Evolutionary conservation across 768 basidiomycete species (phyloP), one percentile per base, ranked within the genome.

Genomic region (Rubroboletus pulcherrimus): DNA sequence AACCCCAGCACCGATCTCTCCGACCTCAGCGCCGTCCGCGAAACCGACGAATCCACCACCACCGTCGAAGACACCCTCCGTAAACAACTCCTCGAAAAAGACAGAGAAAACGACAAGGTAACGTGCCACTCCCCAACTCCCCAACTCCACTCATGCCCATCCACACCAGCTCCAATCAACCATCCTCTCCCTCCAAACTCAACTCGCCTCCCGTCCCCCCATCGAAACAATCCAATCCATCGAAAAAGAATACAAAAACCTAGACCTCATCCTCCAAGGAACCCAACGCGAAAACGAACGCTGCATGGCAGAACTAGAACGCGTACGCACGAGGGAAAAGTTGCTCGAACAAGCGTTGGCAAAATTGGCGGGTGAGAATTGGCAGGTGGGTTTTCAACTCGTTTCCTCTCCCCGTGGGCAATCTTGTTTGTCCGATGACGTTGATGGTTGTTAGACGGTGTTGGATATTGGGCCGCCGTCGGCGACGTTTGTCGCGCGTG

Each of bases 251-350:
- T 84, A 85, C 63, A 83, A 83, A 62, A 86, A 88, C 54, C 74
- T 91, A 1, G 91, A 91, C 38, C 74, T 93, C 17, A 74, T 93
- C 4, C 71, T 91, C 0, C 82, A 88, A 56, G 91, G 90, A 0
- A 92, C 91, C 0, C 89, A 91, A 59, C 75, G 89, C 48, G 91
- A 93, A 74, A 93, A 93, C 63, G 90, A 92, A 62, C 78, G 86
- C 47, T 87, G 85, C 58, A 92, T 93, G 91, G 77, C 81, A 0
- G 89, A 91, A 55, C 75, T 91, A 3, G 90, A 92, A 53, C 77
- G 86, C 59, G 78, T 75, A 4, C 88, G 82, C 55, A 77, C 77
- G n/a, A 77, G 91, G 47, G 88, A 91, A 71, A 88, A 89, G 68
- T 76, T 82, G 71, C 79, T 92, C 35, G 91, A 93, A 66, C 78